A percentile compares a stretch with the other conserved stretches of the same genome.
Conservation (phyloP, 2,329 filamentous ascomycete species). For the Aureobasidium melanogenum region DNA sequence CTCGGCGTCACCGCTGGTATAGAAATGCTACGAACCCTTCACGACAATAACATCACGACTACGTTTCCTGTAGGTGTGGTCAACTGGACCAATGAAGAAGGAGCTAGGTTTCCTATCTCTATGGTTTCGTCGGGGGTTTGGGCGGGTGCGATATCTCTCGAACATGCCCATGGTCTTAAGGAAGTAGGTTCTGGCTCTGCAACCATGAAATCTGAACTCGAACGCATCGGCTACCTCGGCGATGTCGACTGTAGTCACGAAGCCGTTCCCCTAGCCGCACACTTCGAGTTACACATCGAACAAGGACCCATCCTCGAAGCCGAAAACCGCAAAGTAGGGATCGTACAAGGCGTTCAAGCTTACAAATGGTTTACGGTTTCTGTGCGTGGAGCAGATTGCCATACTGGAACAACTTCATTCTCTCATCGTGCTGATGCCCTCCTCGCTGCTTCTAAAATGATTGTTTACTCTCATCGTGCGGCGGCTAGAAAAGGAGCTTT, state of each 20-base stretch:
- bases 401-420: slow-evolving; percentile 68
- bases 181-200: slow-evolving; percentile 54
- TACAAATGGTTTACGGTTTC: slow-evolving; percentile 62
- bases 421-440: slow-evolving; percentile 58
- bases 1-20: slow-evolving; percentile 64
- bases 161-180: slow-evolving; percentile 51
- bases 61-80: slow-evolving; percentile 64
- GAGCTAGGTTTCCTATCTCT: slow-evolving; percentile 66
- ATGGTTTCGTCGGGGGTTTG: slow-evolving; percentile 71
- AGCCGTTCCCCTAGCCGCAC: slow-evolving; percentile 59
- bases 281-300: slow-evolving; percentile 81
- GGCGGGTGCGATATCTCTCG: slow-evolving; percentile 57
- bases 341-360: slow-evolving; percentile 65
- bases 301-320: slow-evolving; percentile 69
- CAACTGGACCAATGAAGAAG: slow-evolving; percentile 79
- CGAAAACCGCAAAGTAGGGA: slow-evolving; percentile 53
- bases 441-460: slow-evolving; percentile 58
- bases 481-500: slow-evolving; percentile 53
- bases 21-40: slow-evolving; percentile 60
- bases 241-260: slow-evolving; percentile 46
- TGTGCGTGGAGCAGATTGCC: slow-evolving; percentile 58
- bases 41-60: slow-evolving; percentile 59
- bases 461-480: slow-evolving; percentile 54
- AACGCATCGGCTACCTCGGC: slow-evolving; percentile 64
- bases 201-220: slow-evolving; percentile 59